Base-by-base conservation (phyloP, 441 rosid genomes). In the Gossypium lobatum region DNA sequence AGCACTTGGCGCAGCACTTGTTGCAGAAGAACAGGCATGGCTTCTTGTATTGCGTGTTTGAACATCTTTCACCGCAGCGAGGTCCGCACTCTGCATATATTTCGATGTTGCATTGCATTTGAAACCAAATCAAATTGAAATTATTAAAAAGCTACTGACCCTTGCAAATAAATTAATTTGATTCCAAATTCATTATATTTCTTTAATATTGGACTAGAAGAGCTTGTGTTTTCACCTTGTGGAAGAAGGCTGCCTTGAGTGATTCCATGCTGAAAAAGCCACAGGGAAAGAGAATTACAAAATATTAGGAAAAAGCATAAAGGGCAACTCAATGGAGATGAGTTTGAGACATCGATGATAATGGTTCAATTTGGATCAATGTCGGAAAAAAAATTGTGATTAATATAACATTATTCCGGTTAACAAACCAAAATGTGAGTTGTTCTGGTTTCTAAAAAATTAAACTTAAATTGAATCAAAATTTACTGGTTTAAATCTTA, bases 211-310 rank as follows among this genome's bases (percentile, higher is more conserved):
- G 25, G 11, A 14, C 9, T 10, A 20, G 31, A 64, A 0, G 18
- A 42, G 18, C 34, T 46, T 46, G 20, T 46, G 13, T 23, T 14
- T 31, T 23, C 81, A 92, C 95, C 95, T 83, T 88, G 89, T 5
- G 97, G 95, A 61, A 74, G 85, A 72, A 92, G 92, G 73, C 97
- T 90, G 68, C 97, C 95, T 82, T 87, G 73, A 16, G 93, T 85
- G 26, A 79, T 77, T n/a, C 97, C 93, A 55, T 82, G 14, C 95
- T 92, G 75, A 39, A 78, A 79, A 77, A 31, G 13, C 25, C 31
- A 18, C 74, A 68, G 11, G 76, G 37, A 1, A 73, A 25, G 1
- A 23, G 9, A 11, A 26, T 39, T 17, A 1, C 16, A 39, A 37
- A 25, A 55, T 18, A 31, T 18, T 4, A 2, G 61, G 13, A 3